A percentile compares a stretch with the other conserved stretches of the same genome.
Conservation (phyloP, 306 rosid species). For the Fragaria ananassa region DNA sequence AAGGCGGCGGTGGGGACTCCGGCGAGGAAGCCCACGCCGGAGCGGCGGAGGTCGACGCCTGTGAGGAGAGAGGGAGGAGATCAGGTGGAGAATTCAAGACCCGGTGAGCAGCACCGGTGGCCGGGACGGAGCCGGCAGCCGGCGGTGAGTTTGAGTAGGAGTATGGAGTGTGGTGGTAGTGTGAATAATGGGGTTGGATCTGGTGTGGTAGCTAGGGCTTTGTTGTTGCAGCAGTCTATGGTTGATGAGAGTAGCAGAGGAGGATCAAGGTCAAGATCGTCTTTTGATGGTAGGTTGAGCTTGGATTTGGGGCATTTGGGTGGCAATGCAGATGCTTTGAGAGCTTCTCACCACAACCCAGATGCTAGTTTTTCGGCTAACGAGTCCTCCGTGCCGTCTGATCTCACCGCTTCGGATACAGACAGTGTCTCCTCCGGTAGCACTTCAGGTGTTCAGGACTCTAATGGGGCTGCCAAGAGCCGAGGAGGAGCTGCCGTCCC, state of each 20-base stretch:
- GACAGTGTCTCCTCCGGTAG: constrained; percentile 98
- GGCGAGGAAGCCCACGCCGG: constrained; percentile 76
- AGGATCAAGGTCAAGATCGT: constrained; percentile 40
- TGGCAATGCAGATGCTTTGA: constrained; percentile 46
- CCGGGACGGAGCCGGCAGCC: constrained; percentile 64
- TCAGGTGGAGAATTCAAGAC: constrained; percentile 78
- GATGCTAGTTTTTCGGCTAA: constrained; percentile 36
- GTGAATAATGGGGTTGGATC: constrained; percentile 57
- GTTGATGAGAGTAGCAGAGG: constrained; percentile 38
- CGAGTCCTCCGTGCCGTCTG: constrained; percentile 59
- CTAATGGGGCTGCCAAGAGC: constrained; percentile 37
- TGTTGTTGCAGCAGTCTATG: constrained; percentile 60
- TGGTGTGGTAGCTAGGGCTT: constrained; percentile 62
- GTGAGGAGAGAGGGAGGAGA: constrained; percentile 63
- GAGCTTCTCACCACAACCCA: constrained; percentile 37
- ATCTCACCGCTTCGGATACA: constrained; percentile 89
- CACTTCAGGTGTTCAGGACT: constrained; percentile 78
- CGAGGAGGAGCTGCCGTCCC: constrained; percentile 30
- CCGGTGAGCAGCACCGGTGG: constrained; percentile 85
- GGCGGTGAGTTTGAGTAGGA: constrained; percentile 38
- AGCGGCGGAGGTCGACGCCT: constrained; percentile 73
- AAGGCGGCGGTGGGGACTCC: constrained; percentile 52
- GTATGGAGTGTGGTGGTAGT: constrained; percentile 52
- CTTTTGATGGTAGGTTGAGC: constrained; percentile 82
- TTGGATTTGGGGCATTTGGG: constrained; percentile 89